Evolutionary conservation across 2,329 filamentous ascomycete genomes (phyloP).

Genomic region (Penicillium frequentans): DNA sequence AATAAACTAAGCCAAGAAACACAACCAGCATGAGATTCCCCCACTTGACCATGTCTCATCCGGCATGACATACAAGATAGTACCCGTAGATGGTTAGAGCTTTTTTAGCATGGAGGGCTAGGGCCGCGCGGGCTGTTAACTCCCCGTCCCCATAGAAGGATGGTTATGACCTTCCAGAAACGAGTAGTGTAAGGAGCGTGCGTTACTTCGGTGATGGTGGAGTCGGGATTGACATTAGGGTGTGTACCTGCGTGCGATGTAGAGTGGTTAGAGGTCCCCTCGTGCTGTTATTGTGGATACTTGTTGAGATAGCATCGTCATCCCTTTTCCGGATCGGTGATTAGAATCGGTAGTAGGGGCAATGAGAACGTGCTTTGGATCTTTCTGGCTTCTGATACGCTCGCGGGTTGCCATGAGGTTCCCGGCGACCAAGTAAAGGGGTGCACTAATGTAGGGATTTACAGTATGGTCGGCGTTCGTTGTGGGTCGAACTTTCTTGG

Average conservation of each 20-base stretch:
- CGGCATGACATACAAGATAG: neutral
- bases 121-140: neutral
- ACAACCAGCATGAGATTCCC: neutral
- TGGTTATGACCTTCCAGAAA: conserved; percentile 3
- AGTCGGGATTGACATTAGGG: neutral
- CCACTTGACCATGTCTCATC: neutral
- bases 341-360: neutral
- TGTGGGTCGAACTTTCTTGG: conserved; percentile 6
- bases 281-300: neutral
- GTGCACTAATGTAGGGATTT: neutral
- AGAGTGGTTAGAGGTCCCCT: neutral
- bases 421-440: conserved; percentile 7
- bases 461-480: conserved; percentile 7
- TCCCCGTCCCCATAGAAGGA: conserved; percentile 1
- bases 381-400: conserved; percentile 3
- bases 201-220: conserved; percentile 2
- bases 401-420: neutral
- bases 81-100: neutral
- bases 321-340: neutral
- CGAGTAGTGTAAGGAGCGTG: neutral
- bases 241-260: neutral
- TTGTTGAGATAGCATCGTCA: neutral
- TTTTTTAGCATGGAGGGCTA: neutral
- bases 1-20: neutral
- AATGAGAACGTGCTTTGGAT: neutral